These are phyloP conservation scores for Iberis pinnata DNA, from an alignment of 345 rosid genomes.

Conservation along the genomic window DNA sequence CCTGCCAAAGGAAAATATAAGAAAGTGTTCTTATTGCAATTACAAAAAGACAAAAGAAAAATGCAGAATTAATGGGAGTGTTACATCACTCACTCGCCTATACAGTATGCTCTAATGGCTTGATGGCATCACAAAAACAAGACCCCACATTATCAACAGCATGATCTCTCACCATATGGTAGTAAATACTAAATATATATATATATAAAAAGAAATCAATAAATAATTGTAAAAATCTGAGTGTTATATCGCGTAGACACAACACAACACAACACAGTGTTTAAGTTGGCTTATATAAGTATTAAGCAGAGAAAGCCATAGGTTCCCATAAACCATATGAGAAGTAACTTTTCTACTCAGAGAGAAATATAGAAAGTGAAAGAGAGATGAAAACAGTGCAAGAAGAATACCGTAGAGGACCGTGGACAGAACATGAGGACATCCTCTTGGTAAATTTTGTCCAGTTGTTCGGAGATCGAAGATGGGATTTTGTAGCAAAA, in stretches of 20 bases:
- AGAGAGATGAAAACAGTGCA: slow-evolving; percentile 53
- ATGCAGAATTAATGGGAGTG: slow-evolving; percentile 27
- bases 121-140: slow-evolving; percentile 43
- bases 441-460: slow-evolving; percentile 71
- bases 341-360: slow-evolving; percentile 7
- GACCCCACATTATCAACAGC: slow-evolving; percentile 37
- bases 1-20: slow-evolving; percentile 23
- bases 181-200: slow-evolving; percentile 33
- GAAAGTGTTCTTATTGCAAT: slow-evolving; percentile 25
- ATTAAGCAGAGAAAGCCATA: slow-evolving; percentile 16
- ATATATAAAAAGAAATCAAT: slow-evolving; percentile 15
- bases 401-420: slow-evolving; percentile 76
- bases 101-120: slow-evolving; percentile 40
- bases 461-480: slow-evolving; percentile 87
- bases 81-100: slow-evolving; percentile 14
- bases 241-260: slow-evolving; percentile 30
- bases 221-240: slow-evolving; percentile 32
- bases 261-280: slow-evolving; percentile 29
- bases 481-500: slow-evolving; percentile 97
- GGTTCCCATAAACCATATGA: slow-evolving; percentile 29
- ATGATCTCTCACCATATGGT: slow-evolving; percentile 44
- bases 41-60: slow-evolving; percentile 24
- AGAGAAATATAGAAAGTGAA: slow-evolving; percentile 13
- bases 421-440: slow-evolving; percentile 98
- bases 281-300: slow-evolving; percentile 43